A percentile compares a stretch with the other conserved stretches of the same genome.
Evolutionary conservation across 805 yeast genomes (phyloP).

Genomic region (Jamesozyma spencerorum): DNA sequence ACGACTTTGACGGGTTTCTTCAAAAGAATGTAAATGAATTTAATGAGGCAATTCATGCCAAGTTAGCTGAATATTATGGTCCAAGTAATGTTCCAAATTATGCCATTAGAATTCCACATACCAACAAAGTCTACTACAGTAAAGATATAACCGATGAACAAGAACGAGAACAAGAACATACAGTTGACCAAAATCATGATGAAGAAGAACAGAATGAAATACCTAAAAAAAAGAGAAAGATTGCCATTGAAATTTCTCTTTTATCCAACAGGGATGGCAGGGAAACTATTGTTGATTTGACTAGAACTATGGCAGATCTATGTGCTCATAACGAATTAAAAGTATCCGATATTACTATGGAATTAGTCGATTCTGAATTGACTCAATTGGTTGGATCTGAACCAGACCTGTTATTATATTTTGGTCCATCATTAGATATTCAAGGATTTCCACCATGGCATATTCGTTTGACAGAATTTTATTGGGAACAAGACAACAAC

Average conservation of each 20-base stretch:
- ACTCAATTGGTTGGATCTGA: slow-evolving; percentile 76
- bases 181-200: background rate
- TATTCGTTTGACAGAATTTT: slow-evolving; percentile 78
- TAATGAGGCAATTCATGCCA: slow-evolving; percentile 45
- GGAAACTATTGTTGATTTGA: slow-evolving; percentile 77
- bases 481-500: slow-evolving; percentile 81
- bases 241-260: slow-evolving; percentile 55
- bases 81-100: slow-evolving; percentile 55
- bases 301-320: slow-evolving; percentile 75
- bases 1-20: slow-evolving; percentile 69
- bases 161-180: background rate
- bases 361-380: slow-evolving; percentile 65
- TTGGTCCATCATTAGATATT: slow-evolving; percentile 78
- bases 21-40: slow-evolving; percentile 47
- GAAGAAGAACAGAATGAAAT: too few relatives aligned
- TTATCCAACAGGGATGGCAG: slow-evolving; percentile 78
- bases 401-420: slow-evolving; percentile 79
- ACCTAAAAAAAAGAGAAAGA: slow-evolving; percentile 25
- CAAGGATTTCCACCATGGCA: slow-evolving; percentile 99
- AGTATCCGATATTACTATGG: slow-evolving; percentile 60
- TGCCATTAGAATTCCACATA: slow-evolving; percentile 58
- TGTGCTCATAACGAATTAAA: slow-evolving; percentile 52
- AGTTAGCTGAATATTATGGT: slow-evolving; percentile 67
- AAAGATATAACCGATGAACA: slow-evolving; percentile 20
- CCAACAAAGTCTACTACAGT: slow-evolving; percentile 38